Evolutionary conservation across 768 basidiomycete genomes (phyloP), one percentile per base, ranked within the genome.

Genomic region (Mycena galericulata): DNA sequence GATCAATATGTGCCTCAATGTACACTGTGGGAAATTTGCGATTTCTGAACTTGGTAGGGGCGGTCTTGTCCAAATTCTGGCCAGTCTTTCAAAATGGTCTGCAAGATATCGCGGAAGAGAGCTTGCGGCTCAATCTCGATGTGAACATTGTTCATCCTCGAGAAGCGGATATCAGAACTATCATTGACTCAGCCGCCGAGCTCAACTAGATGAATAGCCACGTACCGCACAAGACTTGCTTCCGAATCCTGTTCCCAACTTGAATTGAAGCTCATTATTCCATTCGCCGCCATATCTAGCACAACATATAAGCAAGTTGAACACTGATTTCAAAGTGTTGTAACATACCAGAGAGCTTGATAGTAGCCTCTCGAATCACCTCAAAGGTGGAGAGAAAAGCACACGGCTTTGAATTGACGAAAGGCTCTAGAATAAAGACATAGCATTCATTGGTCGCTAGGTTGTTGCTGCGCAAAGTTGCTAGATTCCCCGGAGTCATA

Each of bases 221-320:
- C 45, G 18, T 24, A 47, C 58, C 45, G 43, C 15, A 22, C 45
- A 15, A 59, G 58, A 15, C 58, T 26, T 14, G 58, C 43, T 36
- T 59, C 58, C 7, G 24, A 59, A 32, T 36, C 58, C n/a, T 59
- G 24, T 29, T 59, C 58, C 58, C 58, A 59, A 47, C 45, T 59
- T 8, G 58, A 47, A 27, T 59, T 59, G 27, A 59, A 59, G 20
- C 58, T 22, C 15, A 30, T 6, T 6, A 59, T 59, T 34, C 18
- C 58, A 32, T 12, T 47, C 2, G 17, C n/a, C n/a, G n/a, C n/a
- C n/a, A n/a, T n/a, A n/a, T n/a, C n/a, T n/a, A n/a, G 18, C 6
- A 59, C 29, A 59, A 59, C 4, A 15, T 59, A 43, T 59, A 17
- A 15, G 36, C 41, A 4, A 26, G n/a, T 43, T 59, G 18, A 36